Base-by-base conservation (phyloP, 2,329 filamentous ascomycete genomes). In the Aspergillus candidus region DNA sequence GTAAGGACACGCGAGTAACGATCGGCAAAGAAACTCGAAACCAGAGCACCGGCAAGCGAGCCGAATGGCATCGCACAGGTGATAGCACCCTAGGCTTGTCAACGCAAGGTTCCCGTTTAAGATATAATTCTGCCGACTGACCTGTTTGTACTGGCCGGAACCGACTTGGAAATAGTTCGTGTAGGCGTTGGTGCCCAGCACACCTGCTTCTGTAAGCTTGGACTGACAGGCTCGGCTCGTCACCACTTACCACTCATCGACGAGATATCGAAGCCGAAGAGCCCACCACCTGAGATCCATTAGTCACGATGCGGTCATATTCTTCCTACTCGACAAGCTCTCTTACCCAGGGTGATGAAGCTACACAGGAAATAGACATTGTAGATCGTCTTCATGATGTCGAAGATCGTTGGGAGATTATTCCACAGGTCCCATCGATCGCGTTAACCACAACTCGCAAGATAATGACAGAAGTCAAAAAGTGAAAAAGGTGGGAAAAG, bases 181-280 rank as follows among this genome's bases (percentile, higher is more conserved):
- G 34, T 54, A 52, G 12, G 51, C 51, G 3, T 22, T 29, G 11
- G 51, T 54, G n/a, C 51, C 51, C 10, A 54, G 18, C 2, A 54
- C 51, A 22, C 51, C 51, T 52, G 29, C 8, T 27, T 27, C 22
- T 27, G 22, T 27, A 7, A 27, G 22, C 22, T 27, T 2, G 8
- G 22, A 27, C 8, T 27, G 6, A 27, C 22, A 27, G 6, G 22
- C 6, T 27, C 8, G 8, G 2, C 11, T 7, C 4, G 12, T 11
- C 2, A 6, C 12, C 4, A 14, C 47, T 39, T 43, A 52, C 51
- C 51, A 46, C 51, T 52, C 72, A 78, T 77, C 4, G 73, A 76
- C 6, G 70, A 73, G 46, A 78, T 77, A 56, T 79, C 76, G 53
- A 79, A 78, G 42, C 76, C 76, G 47, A 78, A 78, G n/a, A 77